Evolutionary conservation across 306 rosid genomes (phyloP).

Genomic region (Corylus americana): DNA sequence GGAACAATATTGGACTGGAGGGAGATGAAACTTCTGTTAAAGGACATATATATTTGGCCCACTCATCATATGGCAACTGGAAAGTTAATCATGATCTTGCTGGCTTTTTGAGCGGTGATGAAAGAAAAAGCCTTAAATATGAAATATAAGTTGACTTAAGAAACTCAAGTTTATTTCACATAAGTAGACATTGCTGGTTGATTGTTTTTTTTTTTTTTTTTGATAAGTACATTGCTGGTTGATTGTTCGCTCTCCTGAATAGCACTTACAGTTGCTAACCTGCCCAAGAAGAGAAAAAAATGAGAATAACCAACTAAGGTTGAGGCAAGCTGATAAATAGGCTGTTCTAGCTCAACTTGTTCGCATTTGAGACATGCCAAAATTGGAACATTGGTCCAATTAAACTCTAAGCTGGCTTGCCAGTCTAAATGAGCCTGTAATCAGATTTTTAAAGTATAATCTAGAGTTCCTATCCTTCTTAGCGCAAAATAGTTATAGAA

Average conservation of each 20-base stretch:
- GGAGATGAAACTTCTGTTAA: neutral
- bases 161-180: neutral
- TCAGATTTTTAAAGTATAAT: neutral
- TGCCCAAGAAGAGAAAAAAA: neutral
- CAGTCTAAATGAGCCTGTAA: neutral
- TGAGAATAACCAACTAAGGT: neutral
- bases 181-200: neutral
- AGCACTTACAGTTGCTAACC: neutral
- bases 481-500: neutral
- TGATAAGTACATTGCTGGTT: neutral
- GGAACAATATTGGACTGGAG: neutral
- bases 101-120: neutral
- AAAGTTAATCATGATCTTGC: conserved; percentile 3
- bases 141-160: neutral
- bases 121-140: neutral
- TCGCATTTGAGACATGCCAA: neutral
- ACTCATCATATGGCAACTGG: conserved; percentile 3
- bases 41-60: conserved; percentile 2
- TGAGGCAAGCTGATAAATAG: neutral
- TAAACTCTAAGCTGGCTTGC: neutral
- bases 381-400: neutral
- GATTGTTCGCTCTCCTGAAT: neutral
- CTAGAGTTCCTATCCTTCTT: neutral
- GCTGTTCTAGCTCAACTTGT: neutral
- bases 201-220: neutral